Percentiles rank a stretch among this genome's conserved stretches.
phyloP scores from a whole-genome alignment of 805 yeast species.

The Metschnikowia koreensis region DNA sequence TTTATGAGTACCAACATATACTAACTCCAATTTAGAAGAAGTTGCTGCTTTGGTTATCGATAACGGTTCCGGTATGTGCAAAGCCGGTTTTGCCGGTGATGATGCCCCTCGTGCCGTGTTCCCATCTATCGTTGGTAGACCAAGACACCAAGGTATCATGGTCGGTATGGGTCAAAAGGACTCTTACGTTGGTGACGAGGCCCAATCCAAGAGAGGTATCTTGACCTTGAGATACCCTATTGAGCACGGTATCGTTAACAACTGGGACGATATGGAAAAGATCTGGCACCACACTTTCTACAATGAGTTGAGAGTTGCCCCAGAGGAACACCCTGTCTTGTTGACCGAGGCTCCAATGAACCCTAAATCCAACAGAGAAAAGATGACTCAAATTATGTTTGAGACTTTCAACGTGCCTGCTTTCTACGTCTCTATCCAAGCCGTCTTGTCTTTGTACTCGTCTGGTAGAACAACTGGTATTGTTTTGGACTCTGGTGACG shows the following conservation, averaged over 20 bases:
- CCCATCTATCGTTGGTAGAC: slow-evolving; percentile 99
- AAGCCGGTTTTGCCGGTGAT: slow-evolving; percentile 99
- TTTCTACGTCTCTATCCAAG: slow-evolving; percentile 97
- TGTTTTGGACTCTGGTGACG: slow-evolving; percentile 99
- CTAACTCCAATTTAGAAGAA: slow-evolving; percentile 38
- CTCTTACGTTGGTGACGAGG: slow-evolving; percentile 99
- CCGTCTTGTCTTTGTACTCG: slow-evolving; percentile 95
- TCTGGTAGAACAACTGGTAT: slow-evolving; percentile 99
- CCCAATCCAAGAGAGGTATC: slow-evolving; percentile 99
- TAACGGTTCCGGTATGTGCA: slow-evolving; percentile 99
- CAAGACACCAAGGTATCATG: slow-evolving; percentile 99
- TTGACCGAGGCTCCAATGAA: slow-evolving; percentile 99
- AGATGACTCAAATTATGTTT: slow-evolving; percentile 99
- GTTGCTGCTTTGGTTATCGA: slow-evolving; percentile 80
- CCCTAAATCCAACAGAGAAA: slow-evolving; percentile 99
- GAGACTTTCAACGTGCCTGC: slow-evolving; percentile 99
- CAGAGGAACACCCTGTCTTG: slow-evolving; percentile 99
- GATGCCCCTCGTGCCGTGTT: slow-evolving; percentile 99
- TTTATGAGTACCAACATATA: slow-evolving; percentile 1
- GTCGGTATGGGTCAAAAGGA: slow-evolving; percentile 99
- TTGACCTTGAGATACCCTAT: slow-evolving; percentile 97
- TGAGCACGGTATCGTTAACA: slow-evolving; percentile 99
- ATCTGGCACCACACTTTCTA: slow-evolving; percentile 99
- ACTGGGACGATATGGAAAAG: slow-evolving; percentile 99
- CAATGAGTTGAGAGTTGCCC: slow-evolving; percentile 99